Conservation (phyloP, 192 early-diverging fungal species). For the Backusella tarrabulga region DNA sequence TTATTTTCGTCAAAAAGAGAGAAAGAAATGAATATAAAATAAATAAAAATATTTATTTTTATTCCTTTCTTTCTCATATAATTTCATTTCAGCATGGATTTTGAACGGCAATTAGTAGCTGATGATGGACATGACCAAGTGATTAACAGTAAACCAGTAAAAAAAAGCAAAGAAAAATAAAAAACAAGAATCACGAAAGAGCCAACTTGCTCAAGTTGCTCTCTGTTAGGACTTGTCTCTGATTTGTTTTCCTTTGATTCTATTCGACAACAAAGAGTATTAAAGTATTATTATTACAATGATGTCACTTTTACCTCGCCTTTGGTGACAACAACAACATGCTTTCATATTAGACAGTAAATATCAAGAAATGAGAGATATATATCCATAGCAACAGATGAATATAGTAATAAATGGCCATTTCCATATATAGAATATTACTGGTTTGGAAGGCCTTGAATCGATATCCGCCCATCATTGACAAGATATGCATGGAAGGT, state of each 20-base stretch:
- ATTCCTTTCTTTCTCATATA: not conserved
- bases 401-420: not conserved
- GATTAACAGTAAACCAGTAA: not conserved
- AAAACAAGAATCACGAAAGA: not conserved
- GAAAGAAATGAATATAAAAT: too few species aligned
- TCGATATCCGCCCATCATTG: not conserved
- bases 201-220: not conserved
- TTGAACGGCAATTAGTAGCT: not conserved
- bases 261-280: constrained; percentile 48
- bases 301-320: constrained; percentile 50
- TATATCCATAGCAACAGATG: not conserved
- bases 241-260: constrained; percentile 49
- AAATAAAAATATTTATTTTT: too few species aligned
- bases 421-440: constrained; percentile 9
- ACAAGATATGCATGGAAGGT: constrained; percentile 19
- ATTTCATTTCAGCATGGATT: not conserved
- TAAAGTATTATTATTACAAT: constrained; percentile 49
- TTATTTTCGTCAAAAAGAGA: too few species aligned
- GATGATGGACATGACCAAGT: not conserved
- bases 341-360: constrained; percentile 51
- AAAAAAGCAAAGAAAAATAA: not conserved
- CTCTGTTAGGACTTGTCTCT: constrained; percentile 35
- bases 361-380: not conserved
- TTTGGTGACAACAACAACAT: constrained; percentile 44
- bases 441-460: constrained; percentile 10